Base-by-base conservation (phyloP, 1,284 basidiomycete species). In the Golubevia sp. region DNA sequence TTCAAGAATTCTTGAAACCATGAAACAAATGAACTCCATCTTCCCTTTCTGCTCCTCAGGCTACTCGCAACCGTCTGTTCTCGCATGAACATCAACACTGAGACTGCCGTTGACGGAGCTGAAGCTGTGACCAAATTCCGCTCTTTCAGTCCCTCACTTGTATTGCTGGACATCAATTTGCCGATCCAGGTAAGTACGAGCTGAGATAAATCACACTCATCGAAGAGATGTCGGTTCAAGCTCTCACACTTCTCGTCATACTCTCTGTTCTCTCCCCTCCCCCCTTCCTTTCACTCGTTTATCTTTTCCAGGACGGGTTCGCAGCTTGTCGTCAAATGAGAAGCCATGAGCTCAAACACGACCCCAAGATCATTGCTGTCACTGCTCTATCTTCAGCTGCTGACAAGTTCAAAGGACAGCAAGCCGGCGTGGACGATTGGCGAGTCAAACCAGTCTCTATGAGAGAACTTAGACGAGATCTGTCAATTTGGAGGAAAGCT, bases 261-360 rank as follows among this genome's bases (percentile, higher is more conserved):
- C n/a, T n/a, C n/a, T n/a, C n/a, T n/a, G n/a, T n/a, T n/a, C n/a
- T n/a, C n/a, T n/a, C n/a, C n/a, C n/a, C n/a, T n/a, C n/a, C n/a
- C n/a, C n/a, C n/a, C n/a, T n/a, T n/a, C n/a, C n/a, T n/a, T n/a
- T n/a, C n/a, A n/a, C n/a, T n/a, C n/a, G n/a, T n/a, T n/a, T n/a
- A n/a, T n/a, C n/a, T n/a, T n/a, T n/a, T n/a, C n/a, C n/a, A 65
- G 38, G 76, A 77, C 21, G 76, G 76, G 3, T 77, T 77, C 53
- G 68, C 69, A 25, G 74, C 72, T 21, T 70, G 67, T 38, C 11
- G 59, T n/a, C 66, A 71, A 57, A 78, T 78, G 70, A 63, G 76
- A 2, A 61, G 66, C 25, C 63, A 70, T 56, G 21, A 11, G 13
- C 20, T 26, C 34, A 49, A 26, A 11, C 57, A 66, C 44, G 60